Evolutionary conservation across 768 basidiomycete species (phyloP), one percentile per base, ranked within the genome.

Genomic region (Hydnomerulius pinastri): DNA sequence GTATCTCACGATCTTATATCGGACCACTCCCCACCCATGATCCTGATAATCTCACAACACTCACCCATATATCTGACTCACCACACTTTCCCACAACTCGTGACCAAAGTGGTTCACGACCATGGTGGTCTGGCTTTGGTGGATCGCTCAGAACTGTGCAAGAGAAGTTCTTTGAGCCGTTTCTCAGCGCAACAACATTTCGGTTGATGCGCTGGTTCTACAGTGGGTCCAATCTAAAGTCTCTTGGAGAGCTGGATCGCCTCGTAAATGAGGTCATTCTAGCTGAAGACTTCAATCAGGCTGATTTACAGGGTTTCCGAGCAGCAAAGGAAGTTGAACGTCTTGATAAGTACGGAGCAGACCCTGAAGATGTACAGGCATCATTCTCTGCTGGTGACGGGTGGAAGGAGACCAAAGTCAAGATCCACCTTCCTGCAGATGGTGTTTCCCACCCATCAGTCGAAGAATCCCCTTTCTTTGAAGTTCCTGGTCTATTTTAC

Each of bases 401-500:
- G 2, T 53, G 52, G 52, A 17, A 44, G 2, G 36, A 39, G 28
- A 6, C 32, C 1, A 33, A 48, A 8, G 23, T 35, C 1, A 46
- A 48, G 6, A 56, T 59, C 4, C 0, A 13, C 3, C 35, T 56
- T 1, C 58, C 52, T 0, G 39, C 43, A 6, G 46, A 59, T 11
- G 36, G 46, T 4, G 30, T 39, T 4, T 25, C 33, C 9, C 32
- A 42, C 12, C 2, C 25, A 2, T 1, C 6, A 0, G 48, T 53
- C 5, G 4, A 5, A 2, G 10, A 0, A 0, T 38, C 50, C 0
- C 45, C 46, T 0, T 10, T 25, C 4, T 67, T 70, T 25, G 1
- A 20, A 2, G 53, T 72, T 0, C 59, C 66, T 3, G 72, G 68
- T 1, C 51, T 74, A 2, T 52, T 54, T 12, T 65, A 62, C 43